Percentiles rank a stretch among this genome's conserved stretches.
Conservation (phyloP, 345 rosid genomes). For the Syzygium aqueum region DNA sequence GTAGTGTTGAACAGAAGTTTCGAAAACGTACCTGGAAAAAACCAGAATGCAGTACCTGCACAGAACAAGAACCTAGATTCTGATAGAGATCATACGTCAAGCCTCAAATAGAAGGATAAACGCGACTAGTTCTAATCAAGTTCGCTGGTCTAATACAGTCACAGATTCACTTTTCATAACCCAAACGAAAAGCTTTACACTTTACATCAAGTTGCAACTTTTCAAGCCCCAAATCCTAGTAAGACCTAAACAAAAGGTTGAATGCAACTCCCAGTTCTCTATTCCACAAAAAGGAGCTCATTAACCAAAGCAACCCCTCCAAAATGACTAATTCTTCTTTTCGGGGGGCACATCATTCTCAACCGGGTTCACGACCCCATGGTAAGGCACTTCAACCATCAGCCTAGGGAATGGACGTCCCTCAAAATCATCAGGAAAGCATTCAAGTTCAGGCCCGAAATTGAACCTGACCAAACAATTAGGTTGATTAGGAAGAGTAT, state of each 20-base stretch:
- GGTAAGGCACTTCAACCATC: slow-evolving; percentile 78
- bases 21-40: not conserved
- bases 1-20: not conserved
- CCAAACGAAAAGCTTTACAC: not conserved
- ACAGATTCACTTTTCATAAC: not conserved
- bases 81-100: not conserved
- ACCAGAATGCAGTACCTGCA: not conserved
- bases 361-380: slow-evolving; percentile 13
- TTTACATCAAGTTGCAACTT: not conserved
- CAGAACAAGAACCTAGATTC: not conserved
- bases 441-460: slow-evolving; percentile 84
- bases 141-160: not conserved
- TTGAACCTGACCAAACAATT: slow-evolving; percentile 85
- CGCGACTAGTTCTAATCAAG: not conserved
- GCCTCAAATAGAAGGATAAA: not conserved
- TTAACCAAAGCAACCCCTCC: not conserved
- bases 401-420: slow-evolving; percentile 64
- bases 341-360: slow-evolving; percentile 26
- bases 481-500: slow-evolving; percentile 89
- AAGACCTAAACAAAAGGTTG: not conserved
- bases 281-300: not conserved
- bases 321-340: slow-evolving; percentile 31
- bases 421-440: slow-evolving; percentile 57
- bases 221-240: not conserved
- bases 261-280: not conserved